Percentiles rank a stretch among this genome's conserved stretches.
Conservation (phyloP, 768 basidiomycete species). For the Phylloporus sp. region DNA sequence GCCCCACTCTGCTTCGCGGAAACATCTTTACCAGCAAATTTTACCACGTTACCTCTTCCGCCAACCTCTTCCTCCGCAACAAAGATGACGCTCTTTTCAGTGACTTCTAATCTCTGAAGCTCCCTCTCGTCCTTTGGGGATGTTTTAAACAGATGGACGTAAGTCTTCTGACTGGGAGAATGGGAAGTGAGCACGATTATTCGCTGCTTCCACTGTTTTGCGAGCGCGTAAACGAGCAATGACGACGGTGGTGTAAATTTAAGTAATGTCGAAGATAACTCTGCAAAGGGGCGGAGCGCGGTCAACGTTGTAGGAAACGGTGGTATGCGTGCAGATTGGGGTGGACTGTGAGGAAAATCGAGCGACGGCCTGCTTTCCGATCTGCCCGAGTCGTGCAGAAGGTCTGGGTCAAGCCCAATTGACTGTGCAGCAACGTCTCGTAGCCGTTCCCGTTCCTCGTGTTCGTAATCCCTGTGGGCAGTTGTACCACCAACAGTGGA, state of each 20-base stretch:
- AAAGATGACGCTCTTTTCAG: slow-evolving; percentile 72
- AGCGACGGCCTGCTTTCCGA: slow-evolving; percentile 11
- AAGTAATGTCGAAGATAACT: slow-evolving; percentile 51
- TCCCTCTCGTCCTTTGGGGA: slow-evolving; percentile 58
- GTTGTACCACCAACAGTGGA: slow-evolving; percentile 21
- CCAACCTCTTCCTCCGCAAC: slow-evolving; percentile 56
- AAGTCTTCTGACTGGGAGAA: slow-evolving; percentile 35
- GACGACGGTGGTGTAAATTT: slow-evolving; percentile 69
- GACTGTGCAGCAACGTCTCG: slow-evolving; percentile 73
- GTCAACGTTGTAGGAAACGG: slow-evolving; percentile 59
- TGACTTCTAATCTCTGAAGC: slow-evolving; percentile 71
- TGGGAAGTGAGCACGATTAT: slow-evolving; percentile 56
- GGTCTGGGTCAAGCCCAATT: slow-evolving; percentile 60
- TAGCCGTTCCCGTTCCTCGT: slow-evolving; percentile 71
- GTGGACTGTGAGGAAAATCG: slow-evolving; percentile 15
- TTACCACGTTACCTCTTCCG: slow-evolving; percentile 52
- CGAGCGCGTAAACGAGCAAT: slow-evolving; percentile 66
- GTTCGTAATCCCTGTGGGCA: slow-evolving; percentile 47
- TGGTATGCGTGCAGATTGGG: slow-evolving; percentile 32
- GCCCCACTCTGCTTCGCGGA: slow-evolving; percentile 37
- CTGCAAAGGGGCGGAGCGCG: slow-evolving; percentile 48
- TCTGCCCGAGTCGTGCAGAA: slow-evolving; percentile 37
- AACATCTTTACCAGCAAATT: slow-evolving; percentile 62
- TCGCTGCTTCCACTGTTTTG: slow-evolving; percentile 69
- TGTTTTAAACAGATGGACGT: slow-evolving; percentile 74